Evolutionary conservation across 2,329 filamentous ascomycete species (phyloP).

Genomic region (Fusarium piperis): DNA sequence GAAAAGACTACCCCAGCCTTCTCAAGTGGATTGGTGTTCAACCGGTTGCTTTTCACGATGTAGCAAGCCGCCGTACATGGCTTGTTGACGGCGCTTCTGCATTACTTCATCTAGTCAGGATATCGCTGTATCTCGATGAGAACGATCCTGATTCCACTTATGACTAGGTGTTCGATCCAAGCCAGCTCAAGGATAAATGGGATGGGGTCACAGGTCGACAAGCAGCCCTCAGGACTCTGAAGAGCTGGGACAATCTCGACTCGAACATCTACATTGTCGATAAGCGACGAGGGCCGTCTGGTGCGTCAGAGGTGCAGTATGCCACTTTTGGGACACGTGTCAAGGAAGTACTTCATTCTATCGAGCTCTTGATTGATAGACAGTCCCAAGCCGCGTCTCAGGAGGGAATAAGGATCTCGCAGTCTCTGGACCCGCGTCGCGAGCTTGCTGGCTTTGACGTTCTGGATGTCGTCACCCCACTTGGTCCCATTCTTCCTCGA

Average conservation of each 20-base stretch:
- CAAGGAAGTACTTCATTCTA: background rate
- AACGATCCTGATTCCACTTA: slow-evolving; percentile 17
- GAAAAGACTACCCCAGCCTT: slow-evolving; percentile 13
- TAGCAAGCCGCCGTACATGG: slow-evolving; percentile 6
- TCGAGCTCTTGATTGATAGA: slow-evolving; percentile 7
- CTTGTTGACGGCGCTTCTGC: slow-evolving; percentile 21
- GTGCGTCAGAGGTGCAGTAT: background rate
- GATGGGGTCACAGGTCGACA: background rate
- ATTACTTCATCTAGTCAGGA: slow-evolving; percentile 19
- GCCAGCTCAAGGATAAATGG: slow-evolving; percentile 5
- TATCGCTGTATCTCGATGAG: slow-evolving; percentile 5
- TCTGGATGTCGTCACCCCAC: background rate
- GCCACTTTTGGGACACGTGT: background rate
- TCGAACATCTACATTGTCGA: background rate
- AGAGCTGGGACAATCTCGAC: slow-evolving; percentile 7
- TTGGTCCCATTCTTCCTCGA: background rate
- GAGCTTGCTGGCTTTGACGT: slow-evolving; percentile 13
- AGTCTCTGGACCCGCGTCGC: background rate
- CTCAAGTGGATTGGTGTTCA: slow-evolving; percentile 17
- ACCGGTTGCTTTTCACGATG: slow-evolving; percentile 13
- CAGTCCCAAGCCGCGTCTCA: background rate
- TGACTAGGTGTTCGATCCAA: slow-evolving; percentile 17
- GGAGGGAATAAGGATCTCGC: slow-evolving; percentile 8
- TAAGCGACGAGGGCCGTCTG: background rate
- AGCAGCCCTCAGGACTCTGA: slow-evolving; percentile 7